These are phyloP conservation scores for Zangia roseola DNA, from an alignment of 768 basidiomycete species.

Conservation along the genomic window DNA sequence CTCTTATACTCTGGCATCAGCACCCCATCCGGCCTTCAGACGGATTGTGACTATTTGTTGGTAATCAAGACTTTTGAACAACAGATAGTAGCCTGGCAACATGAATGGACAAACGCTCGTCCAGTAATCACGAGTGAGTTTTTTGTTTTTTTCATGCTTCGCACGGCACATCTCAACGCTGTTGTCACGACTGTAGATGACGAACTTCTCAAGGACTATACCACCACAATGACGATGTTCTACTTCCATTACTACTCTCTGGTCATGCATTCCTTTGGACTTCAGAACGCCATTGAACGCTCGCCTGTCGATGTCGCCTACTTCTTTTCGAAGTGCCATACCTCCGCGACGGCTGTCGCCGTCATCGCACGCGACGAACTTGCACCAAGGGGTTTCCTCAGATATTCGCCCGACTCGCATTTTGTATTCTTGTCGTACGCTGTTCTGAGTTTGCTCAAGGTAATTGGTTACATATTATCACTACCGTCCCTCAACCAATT, in stretches of 20 bases:
- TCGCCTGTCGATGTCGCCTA: constrained; percentile 71
- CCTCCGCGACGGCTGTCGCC: constrained; percentile 68
- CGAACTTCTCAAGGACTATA: constrained; percentile 27
- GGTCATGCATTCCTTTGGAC: constrained; percentile 92
- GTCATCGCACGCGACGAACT: constrained; percentile 75
- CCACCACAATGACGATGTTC: constrained; percentile 48
- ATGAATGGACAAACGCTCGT: constrained; percentile 45
- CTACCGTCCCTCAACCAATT: constrained; percentile 11
- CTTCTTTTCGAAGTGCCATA: constrained; percentile 80
- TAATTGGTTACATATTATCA: constrained; percentile 30
- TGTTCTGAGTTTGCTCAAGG: constrained; percentile 89
- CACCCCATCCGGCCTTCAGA: constrained; percentile 78
- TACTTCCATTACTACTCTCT: constrained; percentile 85
- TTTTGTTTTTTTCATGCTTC: constrained; percentile 1
- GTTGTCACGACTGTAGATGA: constrained; percentile 20
- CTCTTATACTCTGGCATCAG: constrained; percentile 83
- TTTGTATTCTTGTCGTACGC: constrained; percentile 94
- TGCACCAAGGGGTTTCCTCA: constrained; percentile 72
- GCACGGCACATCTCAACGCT: constrained; percentile 1
- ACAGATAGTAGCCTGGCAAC: constrained; percentile 63
- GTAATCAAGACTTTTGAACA: constrained; percentile 83
- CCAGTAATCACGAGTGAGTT: constrained; percentile 17
- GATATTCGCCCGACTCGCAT: constrained; percentile 85
- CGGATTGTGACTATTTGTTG: constrained; percentile 81
- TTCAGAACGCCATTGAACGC: constrained; percentile 92